Evolutionary conservation across 2,329 filamentous ascomycete genomes (phyloP), one percentile per base, ranked within the genome.

Genomic region (Coniochaeta ligniaria): DNA sequence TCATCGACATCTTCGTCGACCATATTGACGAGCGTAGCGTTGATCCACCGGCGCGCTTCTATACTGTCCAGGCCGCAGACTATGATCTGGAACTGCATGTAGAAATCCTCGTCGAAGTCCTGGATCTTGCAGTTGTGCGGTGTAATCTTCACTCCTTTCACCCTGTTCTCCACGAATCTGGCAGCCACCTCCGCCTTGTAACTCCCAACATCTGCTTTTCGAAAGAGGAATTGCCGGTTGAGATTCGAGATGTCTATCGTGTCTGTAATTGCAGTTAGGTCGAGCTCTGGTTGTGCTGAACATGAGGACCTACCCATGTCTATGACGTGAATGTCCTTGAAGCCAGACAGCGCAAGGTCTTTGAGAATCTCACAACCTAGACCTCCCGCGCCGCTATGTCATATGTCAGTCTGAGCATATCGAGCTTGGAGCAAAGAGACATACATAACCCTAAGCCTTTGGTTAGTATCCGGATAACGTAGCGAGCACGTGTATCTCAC

Each of bases 171-270:
- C 47, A 99, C 94, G 68, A 98, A 98, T 12, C 84, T 83, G 9
- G 95, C 95, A 3, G 95, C 95, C 50, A 96, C 91, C 71, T 95
- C 91, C 57, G 96, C 95, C 76, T 99, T 99, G 67, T 84, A 91
- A 70, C 92, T 94, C 41, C 96, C 95, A 31, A 99, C 94, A 73
- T 99, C 95, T 62, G 86, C 81, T 68, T 93, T 84, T 24, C 95
- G 91, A 76, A 99, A 99, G 62, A 99, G 85, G 71, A 99, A 99
- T 70, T 99, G 95, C 47, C 95, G 89, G 75, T 99, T 99, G 24
- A 99, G 83, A 73, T 99, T 99, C 58, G 93, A 97, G 63, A 99
- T 94, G 71, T 99, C 95, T 74, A 99, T 99, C 1, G 94, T 99
- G 75, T 99, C 92, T 59, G 22, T 20, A 14, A n/a, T 20, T 5